Percentiles rank a stretch among this genome's conserved stretches.
Conservation (phyloP, 768 basidiomycete genomes). For the Leccinellum luteum region DNA sequence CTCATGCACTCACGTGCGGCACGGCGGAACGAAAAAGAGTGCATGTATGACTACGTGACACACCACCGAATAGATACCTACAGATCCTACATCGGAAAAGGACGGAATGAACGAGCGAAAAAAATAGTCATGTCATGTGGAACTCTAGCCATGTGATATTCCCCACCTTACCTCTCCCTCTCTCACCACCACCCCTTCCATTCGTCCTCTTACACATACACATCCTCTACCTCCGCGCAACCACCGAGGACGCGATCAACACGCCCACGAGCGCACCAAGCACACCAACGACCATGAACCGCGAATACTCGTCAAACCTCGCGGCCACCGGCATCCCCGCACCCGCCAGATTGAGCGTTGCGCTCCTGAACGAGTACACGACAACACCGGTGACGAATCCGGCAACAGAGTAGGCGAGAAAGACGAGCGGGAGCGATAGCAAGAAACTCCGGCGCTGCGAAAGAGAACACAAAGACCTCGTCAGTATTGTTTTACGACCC, state of each 20-base stretch:
- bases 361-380: constrained; percentile 61
- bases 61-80: neutral
- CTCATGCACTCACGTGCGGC: neutral
- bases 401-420: constrained; percentile 67
- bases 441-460: constrained; percentile 50
- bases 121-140: neutral
- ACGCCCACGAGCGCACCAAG: constrained; percentile 64
- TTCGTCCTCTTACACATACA: neutral
- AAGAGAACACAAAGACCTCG: neutral
- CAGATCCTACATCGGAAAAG: neutral
- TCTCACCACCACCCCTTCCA: neutral
- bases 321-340: constrained; percentile 31
- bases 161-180: neutral
- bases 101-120: neutral
- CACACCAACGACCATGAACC: constrained; percentile 61
- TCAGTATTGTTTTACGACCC: neutral
- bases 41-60: neutral
- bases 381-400: constrained; percentile 66
- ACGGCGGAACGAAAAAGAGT: neutral
- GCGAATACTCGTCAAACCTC: constrained; percentile 58
- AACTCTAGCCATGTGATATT: neutral
- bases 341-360: constrained; percentile 37
- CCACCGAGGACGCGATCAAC: constrained; percentile 50
- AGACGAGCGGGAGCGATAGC: constrained; percentile 70
- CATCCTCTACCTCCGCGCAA: constrained; percentile 16